Percentiles rank a stretch among this genome's conserved stretches.
These are phyloP conservation scores for Cryptosporidium andersoni DNA, from an alignment of 169 alveolate genomes.

Conservation along the genomic window DNA sequence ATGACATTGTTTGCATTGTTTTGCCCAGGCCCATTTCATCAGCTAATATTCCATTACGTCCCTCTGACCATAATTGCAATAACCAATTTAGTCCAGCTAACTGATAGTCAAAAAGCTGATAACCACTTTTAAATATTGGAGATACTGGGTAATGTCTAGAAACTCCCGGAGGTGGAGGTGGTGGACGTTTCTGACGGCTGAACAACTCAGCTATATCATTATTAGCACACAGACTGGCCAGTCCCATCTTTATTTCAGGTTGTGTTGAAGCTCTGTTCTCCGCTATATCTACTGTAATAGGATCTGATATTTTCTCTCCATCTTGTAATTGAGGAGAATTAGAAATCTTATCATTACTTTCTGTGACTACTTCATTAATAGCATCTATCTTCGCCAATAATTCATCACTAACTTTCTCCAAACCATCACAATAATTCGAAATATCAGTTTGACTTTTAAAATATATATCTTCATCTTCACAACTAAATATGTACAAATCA, in stretches of 20 bases:
- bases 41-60: slow-evolving; percentile 89
- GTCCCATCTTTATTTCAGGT: slow-evolving; percentile 3
- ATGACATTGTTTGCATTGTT: slow-evolving; percentile 79
- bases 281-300: no score
- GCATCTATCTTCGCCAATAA: background rate
- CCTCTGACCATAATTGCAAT: slow-evolving; percentile 81
- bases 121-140: slow-evolving; percentile 66
- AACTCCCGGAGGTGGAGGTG: slow-evolving; percentile 71
- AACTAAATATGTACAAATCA: no score
- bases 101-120: slow-evolving; percentile 70
- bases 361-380: background rate
- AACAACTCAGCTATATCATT: slow-evolving; percentile 55
- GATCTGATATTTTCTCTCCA: no score
- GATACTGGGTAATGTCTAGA: slow-evolving; percentile 62
- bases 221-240: slow-evolving; percentile 46
- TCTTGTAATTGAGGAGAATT: no score
- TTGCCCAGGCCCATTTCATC: slow-evolving; percentile 88
- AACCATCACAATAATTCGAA: slow-evolving; percentile 10
- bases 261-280: no score
- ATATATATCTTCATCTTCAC: background rate
- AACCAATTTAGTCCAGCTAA: slow-evolving; percentile 85
- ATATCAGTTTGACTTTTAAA: background rate
- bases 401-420: background rate
- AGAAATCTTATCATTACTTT: background rate
- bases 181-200: slow-evolving; percentile 65